Base-by-base conservation (phyloP, 371 early-diverging fungal species). In the Mucor irregularis region DNA sequence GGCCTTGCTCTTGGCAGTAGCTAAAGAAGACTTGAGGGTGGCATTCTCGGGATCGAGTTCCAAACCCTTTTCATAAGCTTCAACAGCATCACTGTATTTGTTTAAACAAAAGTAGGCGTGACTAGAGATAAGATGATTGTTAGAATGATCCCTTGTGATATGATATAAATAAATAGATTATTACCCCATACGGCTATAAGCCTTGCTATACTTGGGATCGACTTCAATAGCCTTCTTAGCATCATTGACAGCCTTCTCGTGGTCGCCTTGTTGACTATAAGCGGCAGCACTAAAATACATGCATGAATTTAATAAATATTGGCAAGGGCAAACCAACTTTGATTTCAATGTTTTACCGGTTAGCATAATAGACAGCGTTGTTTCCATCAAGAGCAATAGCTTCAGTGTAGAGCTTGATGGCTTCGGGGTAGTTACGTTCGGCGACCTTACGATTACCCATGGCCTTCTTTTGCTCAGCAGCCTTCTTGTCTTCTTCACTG, bases 361-460 rank as follows among this genome's bases (percentile, higher is more conserved):
- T 98, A 24, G 93, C 88, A 66, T 88, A 97, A 79, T 92, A 98
- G 13, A 98, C 93, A 22, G 97, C 95, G 60, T 94, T 95, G 49
- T 65, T 74, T 13, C 70, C 62, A 68, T 94, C 88, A 39, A 95
- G 71, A 28, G 73, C 87, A 63, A 98, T 97, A 37, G 98, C 98
- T 70, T 92, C 83, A 31, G 91, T 85, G 71, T 97, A 98, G 31
- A 90, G 78, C 35, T 80, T 81, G 62, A 95, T 89, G 43, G 98
- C 97, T 69, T 89, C 88, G 5, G 81, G 76, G 56, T 89, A 96
- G 42, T 95, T 84, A 61, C 89, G 88, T 46, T 88, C 86, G 33
- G 85, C 76, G 48, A 95, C 89, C 63, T 86, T 82, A 66, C 86
- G 84, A 76, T 95, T 95, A 37, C 95, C 95, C 42, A 78, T 79